Evolutionary conservation across 2,329 filamentous ascomycete genomes (phyloP).

Genomic region (Reticulascus tulasneorum): DNA sequence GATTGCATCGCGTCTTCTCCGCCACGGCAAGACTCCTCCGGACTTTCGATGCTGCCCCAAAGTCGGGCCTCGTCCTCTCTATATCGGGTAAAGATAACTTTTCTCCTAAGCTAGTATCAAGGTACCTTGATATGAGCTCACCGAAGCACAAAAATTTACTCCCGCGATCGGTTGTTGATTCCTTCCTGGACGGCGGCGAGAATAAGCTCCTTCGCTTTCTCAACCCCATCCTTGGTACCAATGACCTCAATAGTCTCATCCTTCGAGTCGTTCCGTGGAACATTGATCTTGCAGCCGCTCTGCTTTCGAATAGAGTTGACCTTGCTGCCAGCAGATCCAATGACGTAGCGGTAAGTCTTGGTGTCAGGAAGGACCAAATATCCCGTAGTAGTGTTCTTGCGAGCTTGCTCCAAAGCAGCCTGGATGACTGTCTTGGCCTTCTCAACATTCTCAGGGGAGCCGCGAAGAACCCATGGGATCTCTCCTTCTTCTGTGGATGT

Average conservation of each 20-base stretch:
- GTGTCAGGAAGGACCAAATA: slow-evolving; percentile 90
- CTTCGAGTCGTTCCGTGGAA: slow-evolving; percentile 72
- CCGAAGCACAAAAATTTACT: no score
- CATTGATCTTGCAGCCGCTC: slow-evolving; percentile 90
- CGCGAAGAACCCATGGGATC: slow-evolving; percentile 87
- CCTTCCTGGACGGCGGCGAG: slow-evolving; percentile 74
- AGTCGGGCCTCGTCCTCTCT: no score
- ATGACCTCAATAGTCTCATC: slow-evolving; percentile 87
- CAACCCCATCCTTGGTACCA: slow-evolving; percentile 73
- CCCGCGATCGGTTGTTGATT: slow-evolving; percentile 19
- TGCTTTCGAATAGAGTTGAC: slow-evolving; percentile 91
- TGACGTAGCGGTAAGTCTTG: slow-evolving; percentile 81
- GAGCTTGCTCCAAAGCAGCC: slow-evolving; percentile 67
- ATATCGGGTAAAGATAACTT: no score
- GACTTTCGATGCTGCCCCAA: no score
- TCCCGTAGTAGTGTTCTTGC: slow-evolving; percentile 68
- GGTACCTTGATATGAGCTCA: no score
- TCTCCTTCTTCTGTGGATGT: slow-evolving; percentile 60
- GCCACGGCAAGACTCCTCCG: no score
- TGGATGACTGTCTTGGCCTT: slow-evolving; percentile 76
- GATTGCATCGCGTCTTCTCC: no score
- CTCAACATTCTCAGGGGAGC: slow-evolving; percentile 70
- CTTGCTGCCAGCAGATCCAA: slow-evolving; percentile 83
- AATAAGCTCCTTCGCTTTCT: slow-evolving; percentile 85
- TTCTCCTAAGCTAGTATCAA: no score